These are phyloP conservation scores for Poteriospumella lacustris DNA, from an alignment of 108 stramenopile species.

Conservation along the genomic window DNA sequence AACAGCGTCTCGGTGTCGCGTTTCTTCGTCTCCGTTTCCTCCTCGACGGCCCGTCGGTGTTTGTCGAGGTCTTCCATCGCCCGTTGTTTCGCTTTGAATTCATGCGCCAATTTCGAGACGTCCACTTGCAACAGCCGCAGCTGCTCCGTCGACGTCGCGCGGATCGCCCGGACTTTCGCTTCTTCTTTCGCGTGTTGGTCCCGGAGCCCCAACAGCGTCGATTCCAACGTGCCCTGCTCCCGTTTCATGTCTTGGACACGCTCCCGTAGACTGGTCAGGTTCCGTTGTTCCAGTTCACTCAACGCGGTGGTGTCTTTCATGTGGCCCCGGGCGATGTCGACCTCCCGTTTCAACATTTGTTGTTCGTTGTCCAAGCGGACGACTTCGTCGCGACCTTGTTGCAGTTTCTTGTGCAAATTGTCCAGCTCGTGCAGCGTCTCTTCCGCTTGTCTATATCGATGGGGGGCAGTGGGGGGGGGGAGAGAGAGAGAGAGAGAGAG, in stretches of 20 bases:
- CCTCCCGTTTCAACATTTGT: background rate
- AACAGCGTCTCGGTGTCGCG: background rate
- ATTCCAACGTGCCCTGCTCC: background rate
- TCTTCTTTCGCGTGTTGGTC: background rate
- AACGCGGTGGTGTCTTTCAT: background rate
- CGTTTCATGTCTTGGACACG: background rate
- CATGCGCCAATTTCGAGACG: background rate
- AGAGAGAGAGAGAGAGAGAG: background rate
- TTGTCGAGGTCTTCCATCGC: background rate
- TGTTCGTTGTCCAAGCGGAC: background rate
- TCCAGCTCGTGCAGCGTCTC: background rate
- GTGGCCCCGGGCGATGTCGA: background rate
- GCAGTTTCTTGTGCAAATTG: background rate
- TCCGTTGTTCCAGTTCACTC: background rate
- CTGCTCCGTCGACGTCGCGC: background rate
- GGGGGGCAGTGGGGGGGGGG: background rate
- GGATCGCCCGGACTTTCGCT: background rate
- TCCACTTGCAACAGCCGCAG: background rate
- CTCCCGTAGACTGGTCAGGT: background rate
- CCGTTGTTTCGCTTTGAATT: background rate
- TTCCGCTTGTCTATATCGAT: background rate
- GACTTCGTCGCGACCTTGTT: background rate
- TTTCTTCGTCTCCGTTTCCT: background rate
- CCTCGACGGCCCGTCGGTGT: background rate
- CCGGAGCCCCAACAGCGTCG: background rate